phyloP scores from a whole-genome alignment of 2,329 filamentous ascomycete genomes.

The Ceratocystis lukuohia region DNA sequence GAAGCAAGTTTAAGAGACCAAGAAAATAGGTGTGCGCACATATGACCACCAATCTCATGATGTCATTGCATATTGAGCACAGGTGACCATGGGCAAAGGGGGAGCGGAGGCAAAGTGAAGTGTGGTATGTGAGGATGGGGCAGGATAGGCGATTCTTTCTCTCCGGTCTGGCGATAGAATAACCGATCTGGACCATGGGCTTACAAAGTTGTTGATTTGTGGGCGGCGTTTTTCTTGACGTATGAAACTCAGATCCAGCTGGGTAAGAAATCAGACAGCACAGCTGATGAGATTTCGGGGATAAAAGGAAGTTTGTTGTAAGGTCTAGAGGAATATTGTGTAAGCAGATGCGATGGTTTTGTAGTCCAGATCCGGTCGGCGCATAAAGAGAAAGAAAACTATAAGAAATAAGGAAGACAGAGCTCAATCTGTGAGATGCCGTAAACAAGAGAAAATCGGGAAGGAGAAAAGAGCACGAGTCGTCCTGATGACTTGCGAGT shows the following conservation, averaged over 20 bases:
- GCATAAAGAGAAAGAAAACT: neutral
- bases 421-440: neutral
- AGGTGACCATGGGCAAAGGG: neutral
- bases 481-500: neutral
- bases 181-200: neutral
- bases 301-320: neutral
- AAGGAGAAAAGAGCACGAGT: neutral
- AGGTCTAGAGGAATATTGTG: constrained; percentile 5
- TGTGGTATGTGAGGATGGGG: neutral
- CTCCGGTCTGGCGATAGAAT: neutral
- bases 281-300: constrained; percentile 8
- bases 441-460: neutral
- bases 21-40: neutral
- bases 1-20: neutral
- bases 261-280: constrained; percentile 13
- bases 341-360: neutral
- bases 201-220: constrained; percentile 2
- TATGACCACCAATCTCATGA: neutral
- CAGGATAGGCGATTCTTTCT: neutral
- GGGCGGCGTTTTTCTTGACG: neutral
- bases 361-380: neutral
- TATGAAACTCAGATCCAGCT: constrained; percentile 11
- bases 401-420: neutral
- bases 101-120: neutral
- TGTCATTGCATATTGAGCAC: neutral